These are phyloP conservation scores for Vitis labrusca DNA, from an alignment of 164 flowering plant genomes.

Conservation along the genomic window DNA sequence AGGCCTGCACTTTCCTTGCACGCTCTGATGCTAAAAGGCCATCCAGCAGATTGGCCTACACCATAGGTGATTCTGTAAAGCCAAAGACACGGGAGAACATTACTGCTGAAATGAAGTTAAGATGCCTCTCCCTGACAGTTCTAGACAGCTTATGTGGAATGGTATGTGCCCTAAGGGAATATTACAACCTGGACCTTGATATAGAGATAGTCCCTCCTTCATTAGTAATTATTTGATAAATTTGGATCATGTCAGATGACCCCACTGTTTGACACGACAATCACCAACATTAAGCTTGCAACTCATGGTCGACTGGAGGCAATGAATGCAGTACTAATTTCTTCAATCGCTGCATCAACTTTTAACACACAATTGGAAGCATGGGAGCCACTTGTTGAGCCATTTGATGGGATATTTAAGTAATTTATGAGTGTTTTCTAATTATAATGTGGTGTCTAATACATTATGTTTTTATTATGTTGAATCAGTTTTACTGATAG, in stretches of 20 bases:
- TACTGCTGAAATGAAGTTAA: constrained; percentile 83
- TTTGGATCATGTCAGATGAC: constrained; percentile 66
- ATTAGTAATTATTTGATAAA: neutral
- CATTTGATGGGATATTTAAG: constrained; percentile 99
- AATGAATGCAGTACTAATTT: constrained; percentile 90
- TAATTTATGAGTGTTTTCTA: constrained; percentile 17
- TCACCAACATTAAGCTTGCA: constrained; percentile 89
- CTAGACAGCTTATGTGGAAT: constrained; percentile 88
- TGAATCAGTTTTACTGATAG: neutral
- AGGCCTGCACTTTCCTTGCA: constrained; percentile 98
- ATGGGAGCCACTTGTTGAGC: constrained; percentile 98
- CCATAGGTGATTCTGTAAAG: constrained; percentile 77
- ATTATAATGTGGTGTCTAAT: neutral
- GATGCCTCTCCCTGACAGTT: constrained; percentile 78
- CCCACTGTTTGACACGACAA: constrained; percentile 83
- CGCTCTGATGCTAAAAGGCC: constrained; percentile 86
- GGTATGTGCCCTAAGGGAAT: constrained; percentile 45
- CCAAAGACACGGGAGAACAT: constrained; percentile 84
- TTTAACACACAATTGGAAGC: constrained; percentile 88
- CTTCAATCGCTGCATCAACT: constrained; percentile 96
- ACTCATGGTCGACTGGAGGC: constrained; percentile 87
- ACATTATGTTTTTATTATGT: neutral
- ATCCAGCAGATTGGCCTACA: constrained; percentile 73
- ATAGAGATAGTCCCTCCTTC: neutral
- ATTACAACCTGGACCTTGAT: neutral